These are phyloP conservation scores for Combretum micranthum DNA, from an alignment of 345 rosid genomes.

Conservation along the genomic window DNA sequence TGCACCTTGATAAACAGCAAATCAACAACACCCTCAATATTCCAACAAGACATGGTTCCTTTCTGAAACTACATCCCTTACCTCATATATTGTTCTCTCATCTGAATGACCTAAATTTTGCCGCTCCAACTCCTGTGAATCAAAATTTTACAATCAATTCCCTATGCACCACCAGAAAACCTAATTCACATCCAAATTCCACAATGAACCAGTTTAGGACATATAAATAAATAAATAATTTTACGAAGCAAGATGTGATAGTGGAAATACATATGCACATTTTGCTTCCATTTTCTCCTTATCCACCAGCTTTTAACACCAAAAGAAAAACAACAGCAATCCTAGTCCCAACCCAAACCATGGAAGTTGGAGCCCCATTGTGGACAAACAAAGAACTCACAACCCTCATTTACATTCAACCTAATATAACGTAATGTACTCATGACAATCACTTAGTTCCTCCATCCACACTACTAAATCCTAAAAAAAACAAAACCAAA, in stretches of 20 bases:
- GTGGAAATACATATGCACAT: neutral
- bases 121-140: conserved; percentile 52
- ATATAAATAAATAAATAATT: too few relatives aligned
- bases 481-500: neutral
- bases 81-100: conserved; percentile 86
- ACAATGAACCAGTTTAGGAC: too few relatives aligned
- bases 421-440: neutral
- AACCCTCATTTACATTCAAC: neutral
- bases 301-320: neutral
- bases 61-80: conserved; percentile 20
- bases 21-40: conserved; percentile 13
- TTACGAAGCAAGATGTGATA: too few relatives aligned
- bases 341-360: neutral
- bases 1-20: conserved; percentile 45
- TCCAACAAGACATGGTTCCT: neutral
- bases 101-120: conserved; percentile 54
- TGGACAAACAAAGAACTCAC: too few relatives aligned
- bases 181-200: too few relatives aligned
- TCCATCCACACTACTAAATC: neutral
- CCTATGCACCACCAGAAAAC: too few relatives aligned
- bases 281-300: neutral
- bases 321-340: neutral
- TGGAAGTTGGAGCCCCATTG: too few relatives aligned
- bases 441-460: too few relatives aligned
- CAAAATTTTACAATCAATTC: neutral